Conservation (phyloP, 1,139 yeast genomes). For the Sugiyamaella grinbergsii region DNA sequence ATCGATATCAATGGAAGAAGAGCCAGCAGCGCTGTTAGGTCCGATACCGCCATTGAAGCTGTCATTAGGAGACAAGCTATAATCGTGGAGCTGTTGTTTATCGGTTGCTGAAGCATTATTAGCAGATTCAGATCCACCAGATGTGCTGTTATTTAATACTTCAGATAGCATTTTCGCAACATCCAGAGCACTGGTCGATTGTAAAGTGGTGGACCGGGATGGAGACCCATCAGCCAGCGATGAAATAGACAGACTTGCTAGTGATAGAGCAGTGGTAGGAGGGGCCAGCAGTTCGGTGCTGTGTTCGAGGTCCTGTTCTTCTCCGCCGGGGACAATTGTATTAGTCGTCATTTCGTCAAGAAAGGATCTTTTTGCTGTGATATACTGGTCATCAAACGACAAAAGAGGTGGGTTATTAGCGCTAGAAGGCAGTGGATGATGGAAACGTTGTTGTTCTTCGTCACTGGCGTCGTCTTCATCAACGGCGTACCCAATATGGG, state of each 20-base stretch:
- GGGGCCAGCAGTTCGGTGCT: slow-evolving; percentile 28
- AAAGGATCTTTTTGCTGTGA: not conserved
- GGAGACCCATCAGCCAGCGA: slow-evolving; percentile 12
- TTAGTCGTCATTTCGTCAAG: slow-evolving; percentile 20
- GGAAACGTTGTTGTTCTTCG: no score
- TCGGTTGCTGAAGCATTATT: no score
- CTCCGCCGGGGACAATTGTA: not conserved
- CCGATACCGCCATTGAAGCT: not conserved
- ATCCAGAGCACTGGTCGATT: slow-evolving; percentile 20
- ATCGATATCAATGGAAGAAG: not conserved
- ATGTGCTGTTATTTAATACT: slow-evolving; percentile 26
- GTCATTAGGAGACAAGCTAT: not conserved
- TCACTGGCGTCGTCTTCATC: no score
- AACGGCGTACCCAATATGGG: no score
- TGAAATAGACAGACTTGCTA: slow-evolving; percentile 17
- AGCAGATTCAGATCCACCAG: not conserved
- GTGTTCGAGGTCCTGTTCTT: not conserved
- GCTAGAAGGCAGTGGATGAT: no score
- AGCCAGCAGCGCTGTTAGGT: not conserved
- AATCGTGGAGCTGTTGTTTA: not conserved
- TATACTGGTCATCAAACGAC: not conserved
- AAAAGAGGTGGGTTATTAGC: not conserved
- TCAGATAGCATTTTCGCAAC: slow-evolving; percentile 35
- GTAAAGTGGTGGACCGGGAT: slow-evolving; percentile 12
- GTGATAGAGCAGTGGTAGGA: slow-evolving; percentile 34